phyloP scores from a whole-genome alignment of 495 filamentous ascomycete species.

The Poronia punctata region DNA sequence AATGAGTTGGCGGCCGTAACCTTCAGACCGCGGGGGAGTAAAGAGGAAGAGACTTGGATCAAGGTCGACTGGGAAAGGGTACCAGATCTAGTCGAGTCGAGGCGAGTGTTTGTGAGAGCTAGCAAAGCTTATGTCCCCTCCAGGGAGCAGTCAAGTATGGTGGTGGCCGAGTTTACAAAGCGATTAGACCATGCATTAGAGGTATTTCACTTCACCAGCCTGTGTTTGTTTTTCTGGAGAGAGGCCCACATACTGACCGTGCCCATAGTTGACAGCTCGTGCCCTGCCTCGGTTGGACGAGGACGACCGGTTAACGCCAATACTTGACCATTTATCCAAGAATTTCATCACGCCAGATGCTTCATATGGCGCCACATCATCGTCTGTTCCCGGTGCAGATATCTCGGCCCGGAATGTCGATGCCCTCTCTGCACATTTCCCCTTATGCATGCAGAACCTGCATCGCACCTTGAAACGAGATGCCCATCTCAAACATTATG shows the following conservation, averaged over 20 bases:
- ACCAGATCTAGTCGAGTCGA: conserved; percentile 76
- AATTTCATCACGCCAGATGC: conserved; percentile 89
- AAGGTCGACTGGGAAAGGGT: conserved; percentile 94
- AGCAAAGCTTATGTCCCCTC: conserved; percentile 91
- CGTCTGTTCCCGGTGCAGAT: conserved; percentile 51
- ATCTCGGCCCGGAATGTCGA: conserved; percentile 78
- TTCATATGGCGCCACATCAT: conserved; percentile 53
- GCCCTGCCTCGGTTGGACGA: conserved; percentile 91
- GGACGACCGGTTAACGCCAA: conserved; percentile 90
- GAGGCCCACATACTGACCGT: too few relatives aligned
- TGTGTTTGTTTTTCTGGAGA: background rate
- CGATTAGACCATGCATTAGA: conserved; percentile 75
- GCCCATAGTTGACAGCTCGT: conserved; percentile 78
- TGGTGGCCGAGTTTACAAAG: conserved; percentile 75
- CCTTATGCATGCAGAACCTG: conserved; percentile 87
- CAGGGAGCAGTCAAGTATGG: conserved; percentile 77
- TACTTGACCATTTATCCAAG: conserved; percentile 84
- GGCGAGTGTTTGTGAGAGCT: conserved; percentile 65
- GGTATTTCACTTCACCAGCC: conserved; percentile 40
- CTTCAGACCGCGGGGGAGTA: conserved; percentile 36
- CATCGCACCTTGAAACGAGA: conserved; percentile 78
- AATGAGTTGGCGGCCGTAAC: conserved; percentile 31
- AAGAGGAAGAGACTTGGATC: conserved; percentile 74
- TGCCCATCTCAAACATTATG: conserved; percentile 85
- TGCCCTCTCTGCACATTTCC: conserved; percentile 77